A percentile compares a stretch with the other conserved stretches of the same genome.
Evolutionary conservation across 1,284 basidiomycete genomes (phyloP).

Genomic region (Phellopilus nigrolimitatus): DNA sequence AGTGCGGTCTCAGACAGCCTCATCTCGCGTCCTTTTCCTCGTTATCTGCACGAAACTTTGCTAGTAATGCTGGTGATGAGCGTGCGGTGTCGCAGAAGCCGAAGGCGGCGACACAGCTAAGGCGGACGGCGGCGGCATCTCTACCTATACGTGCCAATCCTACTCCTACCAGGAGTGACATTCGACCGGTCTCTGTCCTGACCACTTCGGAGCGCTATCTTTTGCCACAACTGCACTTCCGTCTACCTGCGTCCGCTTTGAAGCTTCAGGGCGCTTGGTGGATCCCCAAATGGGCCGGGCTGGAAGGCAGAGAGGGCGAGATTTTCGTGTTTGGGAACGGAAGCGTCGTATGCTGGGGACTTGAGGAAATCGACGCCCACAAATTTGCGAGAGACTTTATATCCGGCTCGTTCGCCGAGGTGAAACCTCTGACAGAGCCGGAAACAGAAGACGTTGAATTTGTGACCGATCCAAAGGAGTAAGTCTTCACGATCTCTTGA

Average conservation of each 20-base stretch:
- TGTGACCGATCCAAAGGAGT: constrained; percentile 84
- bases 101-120: constrained; percentile 69
- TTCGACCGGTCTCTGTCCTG: constrained; percentile 68
- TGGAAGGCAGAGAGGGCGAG: constrained; percentile 68
- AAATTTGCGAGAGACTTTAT: constrained; percentile 66
- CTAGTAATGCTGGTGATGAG: constrained; percentile 4
- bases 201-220: constrained; percentile 74
- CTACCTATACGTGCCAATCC: constrained; percentile 74
- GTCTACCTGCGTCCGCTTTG: constrained; percentile 49
- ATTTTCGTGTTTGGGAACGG: constrained; percentile 84
- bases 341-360: constrained; percentile 84
- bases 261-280: constrained; percentile 71
- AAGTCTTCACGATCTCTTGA: constrained; percentile 30
- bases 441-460: constrained; percentile 91
- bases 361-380: constrained; percentile 73
- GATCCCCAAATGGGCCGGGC: constrained; percentile 61
- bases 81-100: constrained; percentile 39
- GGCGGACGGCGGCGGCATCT: constrained; percentile 67
- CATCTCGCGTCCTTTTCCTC: too few species aligned
- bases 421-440: constrained; percentile 59
- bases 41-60: background rate
- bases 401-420: constrained; percentile 49
- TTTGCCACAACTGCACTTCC: constrained; percentile 49
- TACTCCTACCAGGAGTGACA: constrained; percentile 70
- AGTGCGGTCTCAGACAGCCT: constrained; percentile 5